A percentile compares a stretch with the other conserved stretches of the same genome.
These are phyloP conservation scores for Calonectria multiphialidica DNA, from an alignment of 2,329 filamentous ascomycete species.

Conservation along the genomic window DNA sequence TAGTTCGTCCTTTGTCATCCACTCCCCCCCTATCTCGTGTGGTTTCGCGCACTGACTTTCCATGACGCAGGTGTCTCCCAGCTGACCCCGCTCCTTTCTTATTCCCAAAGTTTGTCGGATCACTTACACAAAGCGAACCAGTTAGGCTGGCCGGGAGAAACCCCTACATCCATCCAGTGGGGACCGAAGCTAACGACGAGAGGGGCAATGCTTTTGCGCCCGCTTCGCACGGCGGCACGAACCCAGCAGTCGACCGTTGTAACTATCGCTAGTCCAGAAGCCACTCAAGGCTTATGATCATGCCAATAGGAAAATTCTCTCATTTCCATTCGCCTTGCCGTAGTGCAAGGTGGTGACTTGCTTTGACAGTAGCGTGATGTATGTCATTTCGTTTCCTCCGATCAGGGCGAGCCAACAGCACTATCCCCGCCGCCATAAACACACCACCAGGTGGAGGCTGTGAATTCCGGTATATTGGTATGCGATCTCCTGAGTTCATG, in stretches of 20 bases:
- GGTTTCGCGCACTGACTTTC: neutral
- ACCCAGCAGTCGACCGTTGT: neutral
- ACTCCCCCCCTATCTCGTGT: no score
- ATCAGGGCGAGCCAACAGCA: neutral
- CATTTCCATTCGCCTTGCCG: neutral
- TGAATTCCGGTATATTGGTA: neutral
- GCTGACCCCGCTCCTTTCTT: neutral
- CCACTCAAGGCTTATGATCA: neutral
- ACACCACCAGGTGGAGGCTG: no score
- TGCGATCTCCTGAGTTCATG: neutral
- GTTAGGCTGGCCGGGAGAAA: neutral
- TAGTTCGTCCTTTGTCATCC: neutral
- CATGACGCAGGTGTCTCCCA: neutral
- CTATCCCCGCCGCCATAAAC: neutral
- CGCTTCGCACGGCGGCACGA: neutral
- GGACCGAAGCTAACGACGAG: neutral
- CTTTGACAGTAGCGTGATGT: neutral
- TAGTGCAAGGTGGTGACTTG: neutral
- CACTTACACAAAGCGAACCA: neutral
- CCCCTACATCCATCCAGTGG: neutral
- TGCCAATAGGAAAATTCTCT: conserved; percentile 6
- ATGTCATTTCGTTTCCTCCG: neutral
- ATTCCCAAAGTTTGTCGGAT: neutral
- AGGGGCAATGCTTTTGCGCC: neutral
- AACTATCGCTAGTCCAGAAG: neutral